These are phyloP conservation scores for Colletotrichum melonis DNA, from an alignment of 2,329 filamentous ascomycete genomes.

Conservation along the genomic window DNA sequence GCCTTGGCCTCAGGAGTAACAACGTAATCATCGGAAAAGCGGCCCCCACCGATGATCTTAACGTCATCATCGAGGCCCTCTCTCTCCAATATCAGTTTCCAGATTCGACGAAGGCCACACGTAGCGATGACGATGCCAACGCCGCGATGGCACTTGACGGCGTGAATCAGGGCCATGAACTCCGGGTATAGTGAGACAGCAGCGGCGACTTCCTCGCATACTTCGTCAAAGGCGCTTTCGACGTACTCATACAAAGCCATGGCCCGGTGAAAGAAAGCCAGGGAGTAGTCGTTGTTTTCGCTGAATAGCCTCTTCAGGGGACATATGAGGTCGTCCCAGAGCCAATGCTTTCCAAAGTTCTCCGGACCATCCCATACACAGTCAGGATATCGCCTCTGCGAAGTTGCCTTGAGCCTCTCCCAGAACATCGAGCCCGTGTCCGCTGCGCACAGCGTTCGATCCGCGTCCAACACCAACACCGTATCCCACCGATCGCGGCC, in stretches of 20 bases:
- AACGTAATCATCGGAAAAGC: constrained; percentile 58
- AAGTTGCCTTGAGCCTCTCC: constrained; percentile 39
- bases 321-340: background rate
- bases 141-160: constrained; percentile 44
- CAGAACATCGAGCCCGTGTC: constrained; percentile 66
- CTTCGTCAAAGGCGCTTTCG: constrained; percentile 51
- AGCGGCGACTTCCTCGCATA: constrained; percentile 58
- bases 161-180: constrained; percentile 55
- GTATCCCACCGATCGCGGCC: constrained; percentile 47
- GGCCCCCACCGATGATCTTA: constrained; percentile 64
- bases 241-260: constrained; percentile 63
- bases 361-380: background rate
- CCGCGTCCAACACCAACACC: constrained; percentile 67
- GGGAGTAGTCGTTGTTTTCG: constrained; percentile 59
- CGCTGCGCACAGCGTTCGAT: constrained; percentile 63
- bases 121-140: constrained; percentile 64
- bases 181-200: constrained; percentile 58
- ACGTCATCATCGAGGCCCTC: constrained; percentile 54
- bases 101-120: constrained; percentile 63
- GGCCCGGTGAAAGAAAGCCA: constrained; percentile 66
- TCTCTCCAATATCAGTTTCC: constrained; percentile 63
- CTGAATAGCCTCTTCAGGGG: constrained; percentile 59
- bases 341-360: background rate
- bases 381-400: background rate
- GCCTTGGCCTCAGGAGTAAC: constrained; percentile 62